Base-by-base conservation (phyloP, 257 asterid genomes). In the Jacaranda copaia region DNA sequence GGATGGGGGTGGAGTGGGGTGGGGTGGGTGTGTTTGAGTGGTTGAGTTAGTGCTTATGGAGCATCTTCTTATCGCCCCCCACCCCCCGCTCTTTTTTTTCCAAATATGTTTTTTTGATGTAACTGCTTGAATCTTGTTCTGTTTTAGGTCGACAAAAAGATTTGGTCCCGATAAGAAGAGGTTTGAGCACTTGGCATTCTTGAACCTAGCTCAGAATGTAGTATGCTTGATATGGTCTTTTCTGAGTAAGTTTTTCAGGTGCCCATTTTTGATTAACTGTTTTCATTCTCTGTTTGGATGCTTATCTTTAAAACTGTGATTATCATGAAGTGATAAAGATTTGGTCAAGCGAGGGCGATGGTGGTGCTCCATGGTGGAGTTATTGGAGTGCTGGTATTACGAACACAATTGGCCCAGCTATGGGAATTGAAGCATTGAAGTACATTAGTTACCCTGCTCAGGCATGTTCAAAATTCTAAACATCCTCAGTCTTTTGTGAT, bases 341-440 rank as follows among this genome's bases (percentile, higher is more conserved):
- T 73, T 87, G 94, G 94, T 87, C 90, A 7, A 75, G 78, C 56
- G 85, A 84, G 46, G 84, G 85, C 45, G 59, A 80, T 49, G 79
- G 79, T 14, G 92, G 92, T 38, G 92, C 94, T 75, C 94, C 94
- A 0, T 87, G 94, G 94, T 89, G 94, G 94, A 87, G 88, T 74
- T 87, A 85, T 38, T 89, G 94, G 94, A 86, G 94, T 80, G 94
- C 92, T 66, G 90, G 94, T 56, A 86, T 87, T 46, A 87, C 93
- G 35, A 89, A 89, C 69, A 85, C 93, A 0, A 87, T 89, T 66
- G 93, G 93, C 19, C 94, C 94, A 1, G 94, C 92, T 52, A 87
- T 89, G 94, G 94, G 94, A 70, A 89, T 89, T 61, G 90, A 89
- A 77, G 90, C 94, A 5, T 72, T 89, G 83, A 89, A 89, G 66